Evolutionary conservation across 2,329 filamentous ascomycete species (phyloP), one percentile per base, ranked within the genome.

Genomic region (Trichoderma asperellum): DNA sequence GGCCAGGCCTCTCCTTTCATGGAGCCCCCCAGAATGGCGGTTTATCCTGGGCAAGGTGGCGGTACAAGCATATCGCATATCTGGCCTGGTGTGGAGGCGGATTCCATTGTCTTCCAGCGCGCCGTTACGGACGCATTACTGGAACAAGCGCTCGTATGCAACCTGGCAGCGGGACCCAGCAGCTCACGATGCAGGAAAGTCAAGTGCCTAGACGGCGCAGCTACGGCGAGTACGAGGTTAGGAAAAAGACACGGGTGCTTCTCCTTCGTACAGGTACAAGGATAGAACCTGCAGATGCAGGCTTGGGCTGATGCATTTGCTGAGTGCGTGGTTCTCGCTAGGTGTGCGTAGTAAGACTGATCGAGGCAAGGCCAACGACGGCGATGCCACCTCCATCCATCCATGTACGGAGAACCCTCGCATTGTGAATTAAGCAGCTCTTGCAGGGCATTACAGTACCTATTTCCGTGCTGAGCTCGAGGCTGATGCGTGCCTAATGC

Each of bases 1-100:
- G 63, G 37, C 63, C 24, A 43, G 52, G 53, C 37, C 56, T 67
- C 64, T 67, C 64, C 64, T 67, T 67, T 67, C 64, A 59, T 35
- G 63, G 63, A 66, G 21, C 62, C 52, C 61, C 55, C 24, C 27
- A 29, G 52, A 65, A 32, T 35, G 37, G 40, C 62, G 49, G 62
- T 35, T 35, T 27, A 49, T 58, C 37, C 53, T n/a, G n/a, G 43
- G 34, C 55, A 67, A 37, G 63, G 64, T n/a, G 40, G 40, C 40
- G 24, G 24, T 24, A 24, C 40, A 43, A 2, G 24, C 24, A 32
- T 32, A 32, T 43, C 40, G 32, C 11, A 24, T 52, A 32, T 32
- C 7, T 32, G 32, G 32, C 5, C 34, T 34, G 32, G 16, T 16
- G 55, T 18, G 29, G 55, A 57, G 29, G 55, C 18, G 55, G 27